Evolutionary conservation across 768 basidiomycete genomes (phyloP).

Genomic region (Boletus subparvulus): DNA sequence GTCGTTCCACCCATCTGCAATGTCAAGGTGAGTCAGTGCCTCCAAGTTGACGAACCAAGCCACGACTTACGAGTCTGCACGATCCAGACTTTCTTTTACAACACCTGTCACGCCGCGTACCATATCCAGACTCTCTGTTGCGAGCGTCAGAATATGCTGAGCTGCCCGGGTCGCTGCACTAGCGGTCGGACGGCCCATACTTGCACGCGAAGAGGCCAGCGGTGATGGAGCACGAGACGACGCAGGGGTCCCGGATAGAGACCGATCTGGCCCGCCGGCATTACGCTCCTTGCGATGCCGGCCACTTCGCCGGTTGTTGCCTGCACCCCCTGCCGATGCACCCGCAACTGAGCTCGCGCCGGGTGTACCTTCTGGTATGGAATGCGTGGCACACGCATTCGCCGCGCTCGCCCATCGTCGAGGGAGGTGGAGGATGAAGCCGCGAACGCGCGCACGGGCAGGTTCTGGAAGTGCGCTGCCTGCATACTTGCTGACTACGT

Average conservation of each 20-base stretch:
- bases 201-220: constrained; percentile 23
- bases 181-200: constrained; percentile 36
- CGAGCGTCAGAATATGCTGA: constrained; percentile 76
- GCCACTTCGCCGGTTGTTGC: constrained; percentile 18
- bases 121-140: constrained; percentile 92
- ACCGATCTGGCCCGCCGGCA: constrained; percentile 34
- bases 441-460: constrained; percentile 67
- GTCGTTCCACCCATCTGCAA: constrained; percentile 76
- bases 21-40: neutral
- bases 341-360: constrained; percentile 39
- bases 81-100: constrained; percentile 82
- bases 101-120: constrained; percentile 85
- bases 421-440: constrained; percentile 78
- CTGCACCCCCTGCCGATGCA: constrained; percentile 26
- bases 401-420: constrained; percentile 73
- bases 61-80: constrained; percentile 73
- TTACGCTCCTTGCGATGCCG: constrained; percentile 40
- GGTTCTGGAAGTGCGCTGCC: constrained; percentile 86
- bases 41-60: neutral
- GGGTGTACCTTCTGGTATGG: constrained; percentile 28
- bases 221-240: constrained; percentile 39
- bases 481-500: constrained; percentile 81
- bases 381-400: constrained; percentile 27
- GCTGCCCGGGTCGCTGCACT: constrained; percentile 71
- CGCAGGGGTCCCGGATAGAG: constrained; percentile 30